phyloP scores from a whole-genome alignment of 441 rosid species.

The Jatropha multifida region DNA sequence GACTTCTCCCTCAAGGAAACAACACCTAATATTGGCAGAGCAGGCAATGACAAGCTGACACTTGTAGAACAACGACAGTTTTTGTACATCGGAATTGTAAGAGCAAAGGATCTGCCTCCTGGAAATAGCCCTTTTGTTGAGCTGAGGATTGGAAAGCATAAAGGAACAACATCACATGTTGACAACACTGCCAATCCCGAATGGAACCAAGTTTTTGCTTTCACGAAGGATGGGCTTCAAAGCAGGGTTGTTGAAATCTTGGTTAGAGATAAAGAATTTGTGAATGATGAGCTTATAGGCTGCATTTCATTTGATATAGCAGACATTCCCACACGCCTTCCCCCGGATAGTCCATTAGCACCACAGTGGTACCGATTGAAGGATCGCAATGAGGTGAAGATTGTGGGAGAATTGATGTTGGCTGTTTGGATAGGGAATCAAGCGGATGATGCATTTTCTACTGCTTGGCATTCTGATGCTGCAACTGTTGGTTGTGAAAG shows the following conservation, averaged over 20 bases:
- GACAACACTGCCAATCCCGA: conserved; percentile 37
- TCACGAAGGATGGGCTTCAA: conserved; percentile 41
- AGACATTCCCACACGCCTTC: conserved; percentile 41
- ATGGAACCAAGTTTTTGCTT: conserved; percentile 53
- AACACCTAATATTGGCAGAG: conserved; percentile 39
- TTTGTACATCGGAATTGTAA: conserved; percentile 40
- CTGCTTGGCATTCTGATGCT: conserved; percentile 48
- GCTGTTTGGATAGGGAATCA: conserved; percentile 53
- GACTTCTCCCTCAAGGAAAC: conserved; percentile 49
- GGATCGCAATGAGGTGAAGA: conserved; percentile 27
- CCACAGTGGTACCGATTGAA: conserved; percentile 51
- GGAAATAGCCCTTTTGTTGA: conserved; percentile 30
- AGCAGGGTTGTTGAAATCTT: conserved; percentile 27
- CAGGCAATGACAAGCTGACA: conserved; percentile 36
- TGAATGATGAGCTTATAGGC: conserved; percentile 33
- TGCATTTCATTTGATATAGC: conserved; percentile 29
- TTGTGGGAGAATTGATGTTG: conserved; percentile 46
- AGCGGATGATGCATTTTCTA: conserved; percentile 42
- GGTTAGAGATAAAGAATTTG: conserved; percentile 25
- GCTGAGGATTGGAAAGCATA: conserved; percentile 31
- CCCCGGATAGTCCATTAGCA: conserved; percentile 49
- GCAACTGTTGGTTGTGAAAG: conserved; percentile 15
- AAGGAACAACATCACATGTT: conserved; percentile 22
- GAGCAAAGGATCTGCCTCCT: conserved; percentile 37
- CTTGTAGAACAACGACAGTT: conserved; percentile 52